These are phyloP conservation scores for Penicillium aurantiogriseum DNA, from an alignment of 2,329 filamentous ascomycete genomes.

Conservation along the genomic window DNA sequence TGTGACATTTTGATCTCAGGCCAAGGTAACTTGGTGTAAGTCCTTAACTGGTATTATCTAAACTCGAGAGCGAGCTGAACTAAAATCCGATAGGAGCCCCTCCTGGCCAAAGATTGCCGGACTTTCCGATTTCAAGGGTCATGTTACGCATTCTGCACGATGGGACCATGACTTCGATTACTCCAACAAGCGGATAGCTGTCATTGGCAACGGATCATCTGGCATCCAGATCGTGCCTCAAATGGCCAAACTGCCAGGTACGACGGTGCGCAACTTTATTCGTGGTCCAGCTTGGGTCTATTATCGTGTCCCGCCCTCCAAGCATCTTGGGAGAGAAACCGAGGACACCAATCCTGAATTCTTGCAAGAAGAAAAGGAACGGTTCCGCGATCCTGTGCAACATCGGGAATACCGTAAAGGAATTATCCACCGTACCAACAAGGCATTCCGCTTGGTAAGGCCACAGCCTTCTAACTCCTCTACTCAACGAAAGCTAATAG, in stretches of 20 bases:
- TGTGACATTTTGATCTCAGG: conserved; percentile 29
- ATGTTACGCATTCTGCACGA: conserved; percentile 27
- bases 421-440: conserved; percentile 1
- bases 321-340: neutral
- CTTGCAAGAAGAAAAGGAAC: conserved; percentile 24
- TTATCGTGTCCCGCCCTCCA: conserved; percentile 7
- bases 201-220: conserved; percentile 35
- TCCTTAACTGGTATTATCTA: neutral
- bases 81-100: neutral
- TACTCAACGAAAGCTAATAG: neutral
- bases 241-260: conserved; percentile 21
- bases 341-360: conserved; percentile 26
- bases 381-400: neutral
- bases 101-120: conserved; percentile 29
- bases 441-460: neutral
- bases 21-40: conserved; percentile 30
- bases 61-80: neutral
- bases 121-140: conserved; percentile 26
- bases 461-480: no score
- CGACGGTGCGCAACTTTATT: conserved; percentile 29
- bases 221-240: conserved; percentile 36
- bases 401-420: neutral
- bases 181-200: conserved; percentile 26
- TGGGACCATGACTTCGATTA: conserved; percentile 30
- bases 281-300: conserved; percentile 32